These are phyloP conservation scores for Holtermanniella nyarrowii DNA, from an alignment of 768 basidiomycete genomes.

Conservation along the genomic window DNA sequence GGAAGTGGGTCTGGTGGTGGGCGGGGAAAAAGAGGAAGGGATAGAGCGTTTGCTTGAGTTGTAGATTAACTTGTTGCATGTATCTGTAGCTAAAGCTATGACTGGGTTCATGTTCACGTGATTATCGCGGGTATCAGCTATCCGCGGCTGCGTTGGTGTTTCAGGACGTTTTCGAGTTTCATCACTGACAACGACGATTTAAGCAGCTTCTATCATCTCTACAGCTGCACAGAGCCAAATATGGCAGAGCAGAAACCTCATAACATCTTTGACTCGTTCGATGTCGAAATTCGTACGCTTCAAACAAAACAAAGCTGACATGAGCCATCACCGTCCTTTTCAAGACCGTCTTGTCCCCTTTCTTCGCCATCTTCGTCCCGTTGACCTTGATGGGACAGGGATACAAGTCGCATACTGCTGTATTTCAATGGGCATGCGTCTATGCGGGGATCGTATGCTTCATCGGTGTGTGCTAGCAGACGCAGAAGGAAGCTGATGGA, in stretches of 20 bases:
- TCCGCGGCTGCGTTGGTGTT: no score
- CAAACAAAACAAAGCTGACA: neutral
- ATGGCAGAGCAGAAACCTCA: no score
- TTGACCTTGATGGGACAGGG: conserved; percentile 51
- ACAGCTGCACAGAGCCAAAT: no score
- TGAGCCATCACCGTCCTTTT: conserved; percentile 4
- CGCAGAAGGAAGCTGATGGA: neutral
- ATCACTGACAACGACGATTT: no score
- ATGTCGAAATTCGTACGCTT: neutral
- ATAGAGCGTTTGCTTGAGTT: neutral
- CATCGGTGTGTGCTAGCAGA: conserved; percentile 52
- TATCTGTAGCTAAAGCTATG: no score
- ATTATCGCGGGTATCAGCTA: no score
- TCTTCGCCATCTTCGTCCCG: conserved; percentile 72
- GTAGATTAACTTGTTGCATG: no score
- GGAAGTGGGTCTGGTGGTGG: neutral
- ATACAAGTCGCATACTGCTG: neutral
- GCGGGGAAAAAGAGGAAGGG: neutral
- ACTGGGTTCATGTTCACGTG: no score
- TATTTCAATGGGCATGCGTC: conserved; percentile 39
- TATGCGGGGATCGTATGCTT: conserved; percentile 55
- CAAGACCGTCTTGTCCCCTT: conserved; percentile 72
- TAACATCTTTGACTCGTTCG: neutral
- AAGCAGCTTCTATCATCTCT: no score
- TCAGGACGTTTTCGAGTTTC: no score